Evolutionary conservation across 805 yeast species (phyloP).

Genomic region (Metschnikowia reukaufii): DNA sequence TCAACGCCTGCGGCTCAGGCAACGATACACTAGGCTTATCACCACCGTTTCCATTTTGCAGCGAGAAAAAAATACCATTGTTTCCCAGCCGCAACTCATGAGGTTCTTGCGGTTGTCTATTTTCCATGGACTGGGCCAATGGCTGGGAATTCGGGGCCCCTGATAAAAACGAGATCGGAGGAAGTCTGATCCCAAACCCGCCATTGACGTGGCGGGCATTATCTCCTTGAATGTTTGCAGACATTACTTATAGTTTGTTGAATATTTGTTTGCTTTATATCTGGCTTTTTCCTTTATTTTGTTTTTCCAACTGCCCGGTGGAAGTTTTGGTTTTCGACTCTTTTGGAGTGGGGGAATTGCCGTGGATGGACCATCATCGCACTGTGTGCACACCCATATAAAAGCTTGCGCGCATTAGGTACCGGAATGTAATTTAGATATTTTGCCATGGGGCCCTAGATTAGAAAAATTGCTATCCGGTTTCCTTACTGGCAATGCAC

Average conservation of each 20-base stretch:
- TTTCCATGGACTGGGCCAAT: background rate
- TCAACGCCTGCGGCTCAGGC: slow-evolving; percentile 12
- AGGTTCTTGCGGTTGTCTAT: background rate
- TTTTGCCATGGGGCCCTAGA: too few relatives aligned
- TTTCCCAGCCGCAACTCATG: background rate
- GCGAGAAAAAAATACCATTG: background rate
- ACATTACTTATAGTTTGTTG: too few relatives aligned
- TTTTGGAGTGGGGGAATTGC: background rate
- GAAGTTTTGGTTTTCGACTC: background rate
- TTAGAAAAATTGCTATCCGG: too few relatives aligned
- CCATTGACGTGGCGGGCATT: too few relatives aligned
- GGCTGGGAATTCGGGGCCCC: slow-evolving; percentile 6
- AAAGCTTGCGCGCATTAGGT: background rate
- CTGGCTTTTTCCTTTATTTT: too few relatives aligned
- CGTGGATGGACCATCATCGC: slow-evolving; percentile 1
- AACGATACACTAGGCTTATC: slow-evolving; percentile 1
- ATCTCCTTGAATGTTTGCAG: too few relatives aligned
- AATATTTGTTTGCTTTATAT: too few relatives aligned
- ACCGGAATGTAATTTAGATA: too few relatives aligned
- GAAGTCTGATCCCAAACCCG: slow-evolving; percentile 20
- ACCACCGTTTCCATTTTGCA: background rate
- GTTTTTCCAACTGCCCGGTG: too few relatives aligned
- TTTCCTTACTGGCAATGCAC: slow-evolving; percentile 33
- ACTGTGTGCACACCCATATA: background rate
- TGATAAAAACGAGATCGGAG: slow-evolving; percentile 32